Percentiles rank a stretch among this genome's conserved stretches.
Conservation (phyloP, 768 basidiomycete species). For the Russula dissimulans region DNA sequence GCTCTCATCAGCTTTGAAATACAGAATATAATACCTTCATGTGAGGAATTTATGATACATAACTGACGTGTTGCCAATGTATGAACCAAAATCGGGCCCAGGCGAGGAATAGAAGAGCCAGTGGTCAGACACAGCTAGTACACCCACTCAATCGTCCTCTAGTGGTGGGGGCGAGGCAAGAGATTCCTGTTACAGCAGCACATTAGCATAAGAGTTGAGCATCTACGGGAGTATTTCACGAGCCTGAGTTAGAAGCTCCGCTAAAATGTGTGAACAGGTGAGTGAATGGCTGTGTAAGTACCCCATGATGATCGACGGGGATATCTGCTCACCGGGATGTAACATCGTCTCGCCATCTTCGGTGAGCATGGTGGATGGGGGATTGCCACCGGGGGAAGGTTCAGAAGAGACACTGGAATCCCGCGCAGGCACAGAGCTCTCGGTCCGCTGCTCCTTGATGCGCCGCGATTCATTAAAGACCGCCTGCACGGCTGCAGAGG, state of each 20-base stretch:
- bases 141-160: constrained; percentile 23
- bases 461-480: constrained; percentile 30
- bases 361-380: constrained; percentile 37
- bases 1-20: constrained; percentile 33
- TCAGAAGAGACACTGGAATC: constrained; percentile 13
- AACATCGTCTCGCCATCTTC: constrained; percentile 62
- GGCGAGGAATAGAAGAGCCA: background rate
- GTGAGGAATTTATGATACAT: constrained; percentile 5
- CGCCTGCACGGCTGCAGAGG: constrained; percentile 26
- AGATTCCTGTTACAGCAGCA: constrained; percentile 39
- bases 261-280: constrained; percentile 24
- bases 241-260: constrained; percentile 58
- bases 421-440: background rate
- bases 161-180: constrained; percentile 60
- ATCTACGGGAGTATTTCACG: constrained; percentile 17
- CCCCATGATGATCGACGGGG: background rate
- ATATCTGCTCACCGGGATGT: constrained; percentile 44
- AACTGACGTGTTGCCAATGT: background rate
- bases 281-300: constrained; percentile 6
- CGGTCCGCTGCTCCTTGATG: constrained; percentile 18
- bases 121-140: background rate
- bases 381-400: constrained; percentile 39
- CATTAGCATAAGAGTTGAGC: constrained; percentile 13
- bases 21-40: constrained; percentile 11
- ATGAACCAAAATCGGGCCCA: background rate